Evolutionary conservation across 2,329 filamentous ascomycete species (phyloP).

Genomic region (Paecilomyces variotii): DNA sequence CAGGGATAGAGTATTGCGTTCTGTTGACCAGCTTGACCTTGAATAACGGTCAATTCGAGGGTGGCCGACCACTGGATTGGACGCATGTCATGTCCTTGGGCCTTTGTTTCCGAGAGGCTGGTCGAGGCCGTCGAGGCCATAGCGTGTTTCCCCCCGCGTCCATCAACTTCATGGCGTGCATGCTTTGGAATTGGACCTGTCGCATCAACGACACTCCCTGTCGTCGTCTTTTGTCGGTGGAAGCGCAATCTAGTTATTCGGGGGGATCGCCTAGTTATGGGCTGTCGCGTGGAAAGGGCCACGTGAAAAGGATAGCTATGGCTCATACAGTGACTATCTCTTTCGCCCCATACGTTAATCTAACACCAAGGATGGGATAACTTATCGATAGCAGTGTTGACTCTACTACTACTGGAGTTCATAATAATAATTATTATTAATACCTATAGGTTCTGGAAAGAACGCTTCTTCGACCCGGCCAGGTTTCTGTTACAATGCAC

Average conservation of each 20-base stretch:
- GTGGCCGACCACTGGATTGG: background rate
- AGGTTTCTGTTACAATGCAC: background rate
- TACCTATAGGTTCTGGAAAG: background rate
- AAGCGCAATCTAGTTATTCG: background rate
- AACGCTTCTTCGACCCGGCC: background rate
- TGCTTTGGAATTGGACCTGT: background rate
- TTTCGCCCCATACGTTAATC: no score
- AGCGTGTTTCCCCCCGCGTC: background rate
- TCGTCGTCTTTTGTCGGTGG: background rate
- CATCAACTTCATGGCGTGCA: background rate
- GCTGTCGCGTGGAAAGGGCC: no score
- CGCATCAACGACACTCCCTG: background rate
- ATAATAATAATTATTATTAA: no score
- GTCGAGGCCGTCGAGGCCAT: background rate
- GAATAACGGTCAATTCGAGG: background rate
- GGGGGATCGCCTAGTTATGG: background rate
- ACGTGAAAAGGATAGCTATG: no score
- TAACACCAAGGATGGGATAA: no score
- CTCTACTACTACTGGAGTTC: no score
- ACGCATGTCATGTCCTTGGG: background rate
- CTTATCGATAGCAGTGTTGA: no score
- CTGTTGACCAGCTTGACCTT: background rate
- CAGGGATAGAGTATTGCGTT: background rate
- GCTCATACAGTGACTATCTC: no score
- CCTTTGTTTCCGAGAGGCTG: background rate